These are phyloP conservation scores for Plasmodium cynomolgi DNA, from an alignment of 169 alveolate genomes.

Conservation along the genomic window DNA sequence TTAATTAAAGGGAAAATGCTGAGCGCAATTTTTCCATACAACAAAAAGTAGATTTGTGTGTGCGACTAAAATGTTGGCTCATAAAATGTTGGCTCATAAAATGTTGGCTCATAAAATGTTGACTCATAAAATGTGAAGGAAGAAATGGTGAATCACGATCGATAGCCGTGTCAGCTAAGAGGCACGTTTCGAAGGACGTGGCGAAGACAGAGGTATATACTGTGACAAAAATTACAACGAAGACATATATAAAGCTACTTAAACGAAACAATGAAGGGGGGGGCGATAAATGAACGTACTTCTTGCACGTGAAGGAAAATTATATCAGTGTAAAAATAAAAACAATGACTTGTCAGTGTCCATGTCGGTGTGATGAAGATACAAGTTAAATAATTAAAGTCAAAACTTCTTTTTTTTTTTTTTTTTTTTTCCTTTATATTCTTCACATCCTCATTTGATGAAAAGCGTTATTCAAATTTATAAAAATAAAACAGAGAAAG, in stretches of 20 bases:
- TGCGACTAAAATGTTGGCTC: not conserved
- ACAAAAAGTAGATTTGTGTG: not conserved
- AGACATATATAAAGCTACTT: not conserved
- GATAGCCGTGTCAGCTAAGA: not conserved
- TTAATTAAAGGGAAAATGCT: not conserved
- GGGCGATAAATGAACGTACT: not conserved
- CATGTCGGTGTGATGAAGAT: not conserved
- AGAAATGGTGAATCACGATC: not conserved
- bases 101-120: not conserved
- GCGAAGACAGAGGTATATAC: not conserved
- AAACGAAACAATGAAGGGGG: not conserved
- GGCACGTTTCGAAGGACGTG: not conserved
- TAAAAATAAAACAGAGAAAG: constrained; percentile 21
- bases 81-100: not conserved
- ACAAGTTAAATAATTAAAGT: constrained; percentile 27
- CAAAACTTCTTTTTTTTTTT: constrained; percentile 18
- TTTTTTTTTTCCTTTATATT: not conserved
- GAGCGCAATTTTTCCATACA: not conserved
- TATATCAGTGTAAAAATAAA: not conserved
- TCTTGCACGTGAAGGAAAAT: not conserved
- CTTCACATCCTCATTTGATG: not conserved
- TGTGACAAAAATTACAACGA: not conserved
- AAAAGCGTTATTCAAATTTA: not conserved
- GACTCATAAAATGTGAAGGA: not conserved
- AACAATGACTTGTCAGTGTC: constrained; percentile 2